Base-by-base conservation (phyloP, 495 filamentous ascomycete genomes). In the Thermothielavioides terrestris region DNA sequence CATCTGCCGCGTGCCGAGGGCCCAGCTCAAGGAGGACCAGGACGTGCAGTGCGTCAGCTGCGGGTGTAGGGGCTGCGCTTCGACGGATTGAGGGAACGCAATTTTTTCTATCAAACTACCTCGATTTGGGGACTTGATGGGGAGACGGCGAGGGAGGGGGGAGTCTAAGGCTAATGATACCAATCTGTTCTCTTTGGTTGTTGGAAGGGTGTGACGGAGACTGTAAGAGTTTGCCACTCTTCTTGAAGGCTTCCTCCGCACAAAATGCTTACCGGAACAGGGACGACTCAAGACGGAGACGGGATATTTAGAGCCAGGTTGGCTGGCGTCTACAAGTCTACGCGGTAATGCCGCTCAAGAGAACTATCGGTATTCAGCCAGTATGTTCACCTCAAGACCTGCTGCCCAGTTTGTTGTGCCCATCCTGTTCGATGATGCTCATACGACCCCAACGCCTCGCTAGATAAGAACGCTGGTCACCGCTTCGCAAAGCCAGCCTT, bases 31-130 rank as follows among this genome's bases (percentile, higher is more conserved):
- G 60, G 89, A 95, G 52, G 84, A 87, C 32, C 86, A 95, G 64
- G 83, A 80, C 26, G 82, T 97, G 21, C 84, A 96, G 67, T 97
- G 92, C 59, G 88, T 96, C n/a, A 91, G 79, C 62, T 99, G 92
- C 69, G 94, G 94, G 17, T 99, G 92, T 61, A 74, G 85, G 49
- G 92, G 92, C 0, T 98, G 92, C 65, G 78, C 86, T 25, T 92
- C 87, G 25, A 84, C 84, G 54, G 92, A 96, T 60, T 95, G 53
- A 62, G 39, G 7, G 49, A 23, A n/a, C 7, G n/a, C n/a, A n/a
- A n/a, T n/a, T n/a, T n/a, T n/a, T n/a, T n/a, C n/a, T n/a, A n/a
- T n/a, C n/a, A n/a, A n/a, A n/a, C n/a, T 12, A 12, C 6, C 15
- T 42, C 6, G 11, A 27, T 44, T 50, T 28, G 11, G 30, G 15